Evolutionary conservation across 2,329 filamentous ascomycete species (phyloP), one percentile per base, ranked within the genome.

Genomic region (Amphichorda felina): DNA sequence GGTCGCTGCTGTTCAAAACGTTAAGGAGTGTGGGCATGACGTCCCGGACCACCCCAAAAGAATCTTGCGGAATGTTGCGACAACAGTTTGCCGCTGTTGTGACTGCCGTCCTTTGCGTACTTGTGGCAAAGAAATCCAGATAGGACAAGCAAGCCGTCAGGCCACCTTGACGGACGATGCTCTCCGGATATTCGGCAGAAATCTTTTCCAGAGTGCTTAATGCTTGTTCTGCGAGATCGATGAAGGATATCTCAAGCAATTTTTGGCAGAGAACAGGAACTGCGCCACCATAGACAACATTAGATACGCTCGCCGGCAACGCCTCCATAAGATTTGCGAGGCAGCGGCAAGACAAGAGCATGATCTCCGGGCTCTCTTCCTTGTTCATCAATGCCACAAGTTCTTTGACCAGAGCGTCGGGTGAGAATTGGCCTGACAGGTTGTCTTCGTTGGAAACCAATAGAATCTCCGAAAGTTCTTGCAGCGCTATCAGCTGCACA

Each of bases 31-130:
- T 95, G 6, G 88, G 88, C 91, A 98, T 98, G 29, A 95, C 91
- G 57, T 95, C 88, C 50, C 80, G 77, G 33, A 98, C 83, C 8
- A 93, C 88, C 1, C 78, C 68, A 51, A 98, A 98, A 0, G 86
- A 93, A 50, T 96, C 91, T 47, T 89, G 82, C 2, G 88, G 85
- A 14, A 98, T 91, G 52, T 95, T 95, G 43, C 91, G 83, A 56
- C 93, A 98, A 63, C 91, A 98, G 53, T 98, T 98, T 38, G 91
- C 93, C 8, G 93, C 91, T 10, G 89, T 98, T 3, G 88, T 96
- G 7, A 98, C 91, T 6, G 91, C 91, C 11, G 89, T 95, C 44
- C 91, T 77, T 59, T 98, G 91, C 2, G 91, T 96, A 56, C 89
- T 91, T 0, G 91, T 98, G 13, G 89, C 82, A 50, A 98, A 98